Evolutionary conservation across 2,329 filamentous ascomycete genomes (phyloP).

Genomic region (Beauveria scarabaeidicola): DNA sequence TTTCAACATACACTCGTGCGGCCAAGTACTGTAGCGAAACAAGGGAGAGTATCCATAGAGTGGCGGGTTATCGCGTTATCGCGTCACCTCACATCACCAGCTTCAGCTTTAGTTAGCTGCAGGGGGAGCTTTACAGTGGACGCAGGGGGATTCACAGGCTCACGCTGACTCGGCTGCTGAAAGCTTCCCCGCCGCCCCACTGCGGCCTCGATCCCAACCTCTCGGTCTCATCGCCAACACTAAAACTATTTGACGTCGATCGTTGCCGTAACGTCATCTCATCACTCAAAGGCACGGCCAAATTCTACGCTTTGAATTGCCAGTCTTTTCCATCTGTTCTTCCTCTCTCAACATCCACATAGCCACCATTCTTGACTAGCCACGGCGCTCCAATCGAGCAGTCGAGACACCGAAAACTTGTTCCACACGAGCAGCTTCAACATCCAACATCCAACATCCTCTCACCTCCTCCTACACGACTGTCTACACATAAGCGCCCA

Average conservation of each 20-base stretch:
- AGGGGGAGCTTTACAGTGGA: no score
- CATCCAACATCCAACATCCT: background rate
- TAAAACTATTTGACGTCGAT: background rate
- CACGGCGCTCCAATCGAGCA: background rate
- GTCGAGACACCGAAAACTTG: background rate
- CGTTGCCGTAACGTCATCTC: background rate
- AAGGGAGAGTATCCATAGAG: no score
- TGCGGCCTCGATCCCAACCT: background rate
- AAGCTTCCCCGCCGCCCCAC: background rate
- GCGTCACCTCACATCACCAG: no score
- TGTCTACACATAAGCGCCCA: background rate
- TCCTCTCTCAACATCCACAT: no score
- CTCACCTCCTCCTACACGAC: background rate
- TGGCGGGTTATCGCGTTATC: no score
- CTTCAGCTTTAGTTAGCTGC: background rate
- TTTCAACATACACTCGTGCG: no score
- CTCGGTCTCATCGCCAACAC: background rate
- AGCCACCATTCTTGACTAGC: background rate
- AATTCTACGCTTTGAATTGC: background rate
- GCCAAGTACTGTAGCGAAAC: no score
- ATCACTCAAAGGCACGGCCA: background rate
- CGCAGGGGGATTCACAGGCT: no score
- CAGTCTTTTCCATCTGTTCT: no score
- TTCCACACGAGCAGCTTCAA: background rate
- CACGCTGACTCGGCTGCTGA: no score